phyloP scores from a whole-genome alignment of 2,329 filamentous ascomycete species.

The Stachybotrys chartarum region DNA sequence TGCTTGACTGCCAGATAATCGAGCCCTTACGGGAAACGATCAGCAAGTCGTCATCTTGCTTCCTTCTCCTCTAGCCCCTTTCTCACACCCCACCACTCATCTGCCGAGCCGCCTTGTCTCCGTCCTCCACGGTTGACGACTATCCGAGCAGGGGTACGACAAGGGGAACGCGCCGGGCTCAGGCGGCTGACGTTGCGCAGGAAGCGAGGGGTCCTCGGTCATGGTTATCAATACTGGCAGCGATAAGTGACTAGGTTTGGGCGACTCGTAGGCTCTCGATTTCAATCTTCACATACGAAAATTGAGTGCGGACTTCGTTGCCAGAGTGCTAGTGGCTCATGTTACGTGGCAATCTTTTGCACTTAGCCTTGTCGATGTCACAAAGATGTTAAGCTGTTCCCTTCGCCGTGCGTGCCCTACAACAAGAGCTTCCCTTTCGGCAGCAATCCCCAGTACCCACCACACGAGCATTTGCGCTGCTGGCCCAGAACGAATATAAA shows the following conservation, averaged over 20 bases:
- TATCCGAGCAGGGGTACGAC: background rate
- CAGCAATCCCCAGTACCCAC: slow-evolving; percentile 44
- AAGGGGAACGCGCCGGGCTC: slow-evolving; percentile 7
- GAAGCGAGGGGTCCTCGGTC: background rate
- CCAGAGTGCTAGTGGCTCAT: too few relatives aligned
- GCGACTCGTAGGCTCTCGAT: too few relatives aligned
- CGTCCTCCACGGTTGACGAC: background rate
- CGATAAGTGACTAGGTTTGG: too few relatives aligned
- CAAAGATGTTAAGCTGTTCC: too few relatives aligned
- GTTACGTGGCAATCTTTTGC: too few relatives aligned
- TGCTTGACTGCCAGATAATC: too few relatives aligned
- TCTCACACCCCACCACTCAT: background rate
- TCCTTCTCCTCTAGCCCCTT: background rate
- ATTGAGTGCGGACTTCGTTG: too few relatives aligned
- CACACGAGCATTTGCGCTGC: slow-evolving; percentile 48
- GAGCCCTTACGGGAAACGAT: too few relatives aligned
- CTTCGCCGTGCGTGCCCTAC: slow-evolving; percentile 2
- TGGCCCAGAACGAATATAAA: slow-evolving; percentile 47
- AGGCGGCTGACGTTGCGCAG: slow-evolving; percentile 35
- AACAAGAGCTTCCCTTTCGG: slow-evolving; percentile 20
- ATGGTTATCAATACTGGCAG: background rate
- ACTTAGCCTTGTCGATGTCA: too few relatives aligned
- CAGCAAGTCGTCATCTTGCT: too few relatives aligned
- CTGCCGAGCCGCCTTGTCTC: background rate
- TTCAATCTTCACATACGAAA: too few relatives aligned